Base-by-base conservation (phyloP, 495 filamentous ascomycete species). In the Astrothelium macrocarpum region DNA sequence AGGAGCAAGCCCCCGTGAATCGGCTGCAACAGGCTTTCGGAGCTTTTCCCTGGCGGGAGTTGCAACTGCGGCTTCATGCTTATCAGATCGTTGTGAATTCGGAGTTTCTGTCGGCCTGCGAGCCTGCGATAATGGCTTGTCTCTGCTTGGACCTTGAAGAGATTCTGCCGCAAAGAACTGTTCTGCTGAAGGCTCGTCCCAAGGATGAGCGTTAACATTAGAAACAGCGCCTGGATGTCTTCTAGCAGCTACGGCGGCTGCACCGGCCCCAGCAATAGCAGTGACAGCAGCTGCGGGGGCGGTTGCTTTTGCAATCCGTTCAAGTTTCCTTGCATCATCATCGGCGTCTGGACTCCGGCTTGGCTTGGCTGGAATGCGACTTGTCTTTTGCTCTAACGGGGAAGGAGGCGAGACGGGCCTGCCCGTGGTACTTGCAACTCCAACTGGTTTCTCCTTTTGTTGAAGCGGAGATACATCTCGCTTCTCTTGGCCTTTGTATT, bases 351-450 rank as follows among this genome's bases (percentile, higher is more conserved):
- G 49, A 25, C 49, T 56, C 16, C 20, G 23, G 49, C 49, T n/a
- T 29, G 26, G 49, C 20, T 56, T 12, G n/a, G 49, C 5, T 28
- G 49, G 49, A 56, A 56, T 56, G 49, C 49, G 49, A 16, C 49
- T 26, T 16, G 20, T 3, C 20, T 29, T 56, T 5, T 56, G 23
- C 29, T 56, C 49, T 2, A 29, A 28, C 16, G 49, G 49, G 25
- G 49, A 56, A 56, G 49, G 49, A 32, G 49, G 49, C 25, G 49
- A 56, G 2, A 56, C 25, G 7, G 49, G 25, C 16, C 32, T 56
- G 16, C 49, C 63, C 29, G 59, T 45, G 16, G 63, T 59, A 32
- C 59, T 45, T 25, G 66, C 62, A 31, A 65, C 60, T 20, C 63
- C 63, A 32, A 62, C 59, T 39, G 23, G 32, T 28, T 60, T 36